These are phyloP conservation scores for Petasospora fabianii DNA, from an alignment of 1,139 yeast species.

Conservation along the genomic window DNA sequence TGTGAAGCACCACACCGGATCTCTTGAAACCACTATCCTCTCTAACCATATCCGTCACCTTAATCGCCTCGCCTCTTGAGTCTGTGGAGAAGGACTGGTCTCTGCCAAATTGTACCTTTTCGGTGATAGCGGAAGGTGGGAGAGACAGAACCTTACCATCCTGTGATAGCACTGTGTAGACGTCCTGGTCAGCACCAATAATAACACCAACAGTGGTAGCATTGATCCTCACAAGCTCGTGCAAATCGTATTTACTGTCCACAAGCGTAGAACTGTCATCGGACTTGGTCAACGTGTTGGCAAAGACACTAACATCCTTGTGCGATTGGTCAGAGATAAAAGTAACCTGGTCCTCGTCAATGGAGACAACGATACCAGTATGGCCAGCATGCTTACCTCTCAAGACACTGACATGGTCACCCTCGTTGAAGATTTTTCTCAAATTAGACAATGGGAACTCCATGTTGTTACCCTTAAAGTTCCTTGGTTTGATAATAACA, in stretches of 20 bases:
- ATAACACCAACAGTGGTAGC: slow-evolving; percentile 87
- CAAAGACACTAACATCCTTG: slow-evolving; percentile 86
- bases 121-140: slow-evolving; percentile 75
- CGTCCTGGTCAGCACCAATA: slow-evolving; percentile 82
- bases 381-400: slow-evolving; percentile 92
- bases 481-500: slow-evolving; percentile 42
- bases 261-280: slow-evolving; percentile 64
- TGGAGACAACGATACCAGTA: slow-evolving; percentile 87
- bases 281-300: slow-evolving; percentile 80
- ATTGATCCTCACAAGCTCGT: slow-evolving; percentile 85
- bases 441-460: slow-evolving; percentile 79
- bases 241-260: slow-evolving; percentile 76
- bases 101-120: slow-evolving; percentile 60
- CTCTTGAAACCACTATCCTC: slow-evolving; percentile 77
- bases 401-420: slow-evolving; percentile 93
- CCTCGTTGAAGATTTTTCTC: slow-evolving; percentile 81
- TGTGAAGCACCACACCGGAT: slow-evolving; percentile 84
- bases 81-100: slow-evolving; percentile 86
- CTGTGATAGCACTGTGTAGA: slow-evolving; percentile 76
- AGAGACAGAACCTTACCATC: slow-evolving; percentile 75
- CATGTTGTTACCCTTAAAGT: slow-evolving; percentile 43
- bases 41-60: slow-evolving; percentile 87
- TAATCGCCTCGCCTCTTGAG: slow-evolving; percentile 75
- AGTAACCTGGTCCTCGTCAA: slow-evolving; percentile 81
- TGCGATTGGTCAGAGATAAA: slow-evolving; percentile 85